phyloP scores from a whole-genome alignment of 331 rosid genomes.

The Pyrus hybrid region DNA sequence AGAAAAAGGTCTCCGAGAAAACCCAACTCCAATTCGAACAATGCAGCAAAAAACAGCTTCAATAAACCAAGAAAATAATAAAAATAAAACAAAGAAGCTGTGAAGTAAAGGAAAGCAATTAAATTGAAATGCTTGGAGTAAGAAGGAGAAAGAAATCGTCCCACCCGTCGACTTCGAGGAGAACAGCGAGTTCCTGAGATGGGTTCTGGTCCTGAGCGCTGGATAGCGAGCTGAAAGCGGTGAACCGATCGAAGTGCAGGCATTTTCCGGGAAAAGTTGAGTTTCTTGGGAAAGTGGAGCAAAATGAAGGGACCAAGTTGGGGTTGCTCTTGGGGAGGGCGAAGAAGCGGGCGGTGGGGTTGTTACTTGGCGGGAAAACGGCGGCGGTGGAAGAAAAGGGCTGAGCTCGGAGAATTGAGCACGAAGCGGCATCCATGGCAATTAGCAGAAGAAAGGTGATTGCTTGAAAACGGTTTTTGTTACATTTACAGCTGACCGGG shows the following conservation, averaged over 20 bases:
- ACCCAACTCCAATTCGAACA: background rate
- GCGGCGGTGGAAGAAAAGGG: conserved; percentile 11
- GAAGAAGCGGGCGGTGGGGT: background rate
- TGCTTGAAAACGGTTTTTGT: background rate
- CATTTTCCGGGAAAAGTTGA: conserved; percentile 18
- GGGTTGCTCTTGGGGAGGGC: conserved; percentile 12
- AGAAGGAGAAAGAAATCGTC: background rate
- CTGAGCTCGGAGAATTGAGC: conserved; percentile 17
- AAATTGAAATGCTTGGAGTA: background rate
- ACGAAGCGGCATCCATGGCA: conserved; percentile 35
- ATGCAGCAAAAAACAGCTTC: background rate
- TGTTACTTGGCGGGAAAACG: background rate
- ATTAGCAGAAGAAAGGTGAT: background rate
- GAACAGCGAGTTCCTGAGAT: conserved; percentile 55
- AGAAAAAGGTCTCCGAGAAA: background rate
- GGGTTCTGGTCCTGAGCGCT: conserved; percentile 13
- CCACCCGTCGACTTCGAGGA: conserved; percentile 92
- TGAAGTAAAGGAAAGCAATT: background rate
- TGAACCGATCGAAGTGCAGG: conserved; percentile 21
- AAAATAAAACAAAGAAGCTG: background rate
- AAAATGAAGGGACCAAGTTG: conserved; percentile 17
- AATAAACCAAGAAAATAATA: background rate
- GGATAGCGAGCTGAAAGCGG: conserved; percentile 34
- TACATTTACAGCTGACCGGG: background rate
- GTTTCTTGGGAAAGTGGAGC: conserved; percentile 16